Evolutionary conservation across 768 basidiomycete species (phyloP).

Genomic region (Boletus insuetus): DNA sequence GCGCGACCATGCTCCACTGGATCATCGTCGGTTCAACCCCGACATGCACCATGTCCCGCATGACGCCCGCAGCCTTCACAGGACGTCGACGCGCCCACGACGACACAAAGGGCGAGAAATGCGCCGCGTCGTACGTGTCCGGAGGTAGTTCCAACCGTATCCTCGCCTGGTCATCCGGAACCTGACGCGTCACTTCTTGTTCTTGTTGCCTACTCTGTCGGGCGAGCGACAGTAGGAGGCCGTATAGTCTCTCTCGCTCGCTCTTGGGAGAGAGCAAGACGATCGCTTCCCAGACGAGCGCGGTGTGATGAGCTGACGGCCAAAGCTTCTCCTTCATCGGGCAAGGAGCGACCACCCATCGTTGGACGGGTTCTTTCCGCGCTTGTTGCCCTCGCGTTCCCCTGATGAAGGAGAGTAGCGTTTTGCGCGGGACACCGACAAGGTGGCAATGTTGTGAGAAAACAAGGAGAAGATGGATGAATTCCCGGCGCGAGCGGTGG

Average conservation of each 20-base stretch:
- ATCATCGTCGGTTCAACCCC: constrained; percentile 44
- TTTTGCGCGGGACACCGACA: constrained; percentile 48
- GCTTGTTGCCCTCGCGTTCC: constrained; percentile 9
- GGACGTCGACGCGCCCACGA: constrained; percentile 34
- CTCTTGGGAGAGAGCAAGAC: constrained; percentile 17
- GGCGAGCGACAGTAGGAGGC: constrained; percentile 35
- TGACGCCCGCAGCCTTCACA: constrained; percentile 35
- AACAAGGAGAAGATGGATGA: constrained; percentile 31
- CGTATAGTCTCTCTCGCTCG: constrained; percentile 41
- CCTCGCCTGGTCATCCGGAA: no score
- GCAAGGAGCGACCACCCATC: background rate
- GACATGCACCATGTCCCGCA: constrained; percentile 51
- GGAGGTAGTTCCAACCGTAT: constrained; percentile 15
- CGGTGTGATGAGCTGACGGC: constrained; percentile 33
- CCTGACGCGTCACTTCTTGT: background rate
- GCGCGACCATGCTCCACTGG: constrained; percentile 51
- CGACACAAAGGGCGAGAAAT: constrained; percentile 56
- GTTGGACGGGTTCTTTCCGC: background rate
- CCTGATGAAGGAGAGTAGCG: constrained; percentile 12
- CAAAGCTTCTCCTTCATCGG: constrained; percentile 25
- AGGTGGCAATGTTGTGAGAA: constrained; percentile 53
- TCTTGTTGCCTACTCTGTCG: constrained; percentile 2
- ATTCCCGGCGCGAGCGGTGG: constrained; percentile 19
- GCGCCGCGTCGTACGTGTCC: constrained; percentile 33
- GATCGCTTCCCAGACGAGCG: constrained; percentile 36